Evolutionary conservation across 805 yeast genomes (phyloP), one percentile per base, ranked within the genome.

Genomic region (Spathaspora hagerdaliae): DNA sequence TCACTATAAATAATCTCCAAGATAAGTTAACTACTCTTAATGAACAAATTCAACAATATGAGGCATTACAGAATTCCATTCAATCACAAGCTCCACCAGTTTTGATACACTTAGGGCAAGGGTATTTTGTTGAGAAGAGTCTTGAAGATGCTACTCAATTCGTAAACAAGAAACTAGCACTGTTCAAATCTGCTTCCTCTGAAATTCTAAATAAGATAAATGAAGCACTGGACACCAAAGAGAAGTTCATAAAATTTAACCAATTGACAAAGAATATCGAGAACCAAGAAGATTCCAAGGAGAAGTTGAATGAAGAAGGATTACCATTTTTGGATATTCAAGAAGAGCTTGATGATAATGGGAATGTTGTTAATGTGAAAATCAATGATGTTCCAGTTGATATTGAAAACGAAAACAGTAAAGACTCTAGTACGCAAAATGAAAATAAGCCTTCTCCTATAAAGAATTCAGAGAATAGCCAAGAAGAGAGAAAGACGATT

Each of bases 291-390:
- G 15, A 19, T 10, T 27, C 24, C 36, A 35, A 48, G 27, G 47
- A 47, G 19, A 47, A 50, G 15, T 44, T 54, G 7, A 66, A 67
- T 19, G 79, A 69, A 3, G 82, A 77, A 12, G 80, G 73, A 1
- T 55, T 82, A 2, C 90, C 88, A 1, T 68, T 87, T 24, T 80
- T 89, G 81, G 97, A 90, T 46, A 91, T 91, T 19, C 73, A 82
- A 43, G 97, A 90, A 58, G 65, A 60, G 43, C 62, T 91, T 34
- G 96, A 90, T 61, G 96, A 87, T 0, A 82, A 86, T n/a, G 97
- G 82, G 0, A 81, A 86, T 48, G 74, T 90, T 1, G 58, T 85
- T 2, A 49, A 52, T 7, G 65, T 53, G 5, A 63, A 52, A 39
- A 40, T 67, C 9, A 67, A 64, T 41, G 53, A 63, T 33, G 49